Evolutionary conservation across 2,329 filamentous ascomycete species (phyloP).

Genomic region (Fonsecaea nubica): DNA sequence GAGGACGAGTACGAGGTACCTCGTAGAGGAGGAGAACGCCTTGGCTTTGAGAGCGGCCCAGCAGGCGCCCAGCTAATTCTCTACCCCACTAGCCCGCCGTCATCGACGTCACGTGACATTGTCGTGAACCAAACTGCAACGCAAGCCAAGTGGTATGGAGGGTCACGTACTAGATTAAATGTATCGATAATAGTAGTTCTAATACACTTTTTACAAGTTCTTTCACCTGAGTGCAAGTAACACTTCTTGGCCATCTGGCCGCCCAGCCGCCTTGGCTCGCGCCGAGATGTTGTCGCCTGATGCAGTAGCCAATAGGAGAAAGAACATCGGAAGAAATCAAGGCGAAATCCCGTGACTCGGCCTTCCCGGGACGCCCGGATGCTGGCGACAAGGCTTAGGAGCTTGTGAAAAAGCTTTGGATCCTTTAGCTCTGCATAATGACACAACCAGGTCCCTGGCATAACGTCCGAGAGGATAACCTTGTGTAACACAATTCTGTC

Average conservation of each 20-base stretch:
- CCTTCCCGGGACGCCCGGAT: constrained; percentile 9
- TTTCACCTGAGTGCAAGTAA: too few relatives aligned
- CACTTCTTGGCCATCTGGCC: not conserved
- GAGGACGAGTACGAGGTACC: too few relatives aligned
- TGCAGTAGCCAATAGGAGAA: not conserved
- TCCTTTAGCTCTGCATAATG: not conserved
- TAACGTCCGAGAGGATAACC: not conserved
- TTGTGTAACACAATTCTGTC: not conserved
- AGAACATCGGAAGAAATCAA: not conserved
- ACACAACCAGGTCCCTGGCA: not conserved
- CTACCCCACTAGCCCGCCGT: too few relatives aligned
- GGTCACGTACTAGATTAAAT: too few relatives aligned
- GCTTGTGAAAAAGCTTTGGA: not conserved
- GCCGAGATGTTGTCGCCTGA: not conserved
- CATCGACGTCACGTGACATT: too few relatives aligned
- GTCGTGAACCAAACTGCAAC: too few relatives aligned
- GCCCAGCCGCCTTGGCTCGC: not conserved
- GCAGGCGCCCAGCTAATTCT: too few relatives aligned
- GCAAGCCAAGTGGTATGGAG: too few relatives aligned
- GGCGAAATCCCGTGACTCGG: not conserved
- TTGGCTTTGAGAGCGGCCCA: too few relatives aligned
- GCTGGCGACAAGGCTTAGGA: not conserved
- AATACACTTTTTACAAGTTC: too few relatives aligned
- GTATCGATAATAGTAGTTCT: too few relatives aligned
- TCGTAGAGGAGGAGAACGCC: too few relatives aligned